Evolutionary conservation across 2,329 filamentous ascomycete species (phyloP).

Genomic region (Ambrosiella cleistominuta): DNA sequence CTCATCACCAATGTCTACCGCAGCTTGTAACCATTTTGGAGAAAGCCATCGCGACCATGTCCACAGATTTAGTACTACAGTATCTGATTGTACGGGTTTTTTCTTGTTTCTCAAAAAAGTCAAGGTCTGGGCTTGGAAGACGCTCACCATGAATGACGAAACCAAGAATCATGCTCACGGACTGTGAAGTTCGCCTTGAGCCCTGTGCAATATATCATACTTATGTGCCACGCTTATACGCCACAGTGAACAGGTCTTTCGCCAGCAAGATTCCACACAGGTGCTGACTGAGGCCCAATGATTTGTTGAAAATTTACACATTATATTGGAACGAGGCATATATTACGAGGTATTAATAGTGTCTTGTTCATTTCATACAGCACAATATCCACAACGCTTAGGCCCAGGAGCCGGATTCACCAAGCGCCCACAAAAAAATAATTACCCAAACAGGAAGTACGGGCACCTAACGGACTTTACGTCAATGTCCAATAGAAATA

Average conservation of each 20-base stretch:
- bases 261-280: neutral
- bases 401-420: neutral
- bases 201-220: neutral
- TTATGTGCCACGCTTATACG: neutral
- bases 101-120: neutral
- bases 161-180: neutral
- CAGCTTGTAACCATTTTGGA: too few relatives aligned
- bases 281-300: neutral
- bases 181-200: neutral
- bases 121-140: neutral
- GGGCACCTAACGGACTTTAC: neutral
- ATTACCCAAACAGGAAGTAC: neutral
- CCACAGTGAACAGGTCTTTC: neutral
- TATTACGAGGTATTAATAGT: neutral
- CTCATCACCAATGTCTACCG: too few relatives aligned
- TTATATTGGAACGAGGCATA: neutral
- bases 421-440: neutral
- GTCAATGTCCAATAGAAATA: neutral
- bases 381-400: neutral
- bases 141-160: neutral
- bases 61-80: too few relatives aligned
- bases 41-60: too few relatives aligned
- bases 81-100: too few relatives aligned
- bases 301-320: neutral
- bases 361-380: neutral